Base-by-base conservation (phyloP, 352 stramenopile species). In the Globisporangium nagaii region DNA sequence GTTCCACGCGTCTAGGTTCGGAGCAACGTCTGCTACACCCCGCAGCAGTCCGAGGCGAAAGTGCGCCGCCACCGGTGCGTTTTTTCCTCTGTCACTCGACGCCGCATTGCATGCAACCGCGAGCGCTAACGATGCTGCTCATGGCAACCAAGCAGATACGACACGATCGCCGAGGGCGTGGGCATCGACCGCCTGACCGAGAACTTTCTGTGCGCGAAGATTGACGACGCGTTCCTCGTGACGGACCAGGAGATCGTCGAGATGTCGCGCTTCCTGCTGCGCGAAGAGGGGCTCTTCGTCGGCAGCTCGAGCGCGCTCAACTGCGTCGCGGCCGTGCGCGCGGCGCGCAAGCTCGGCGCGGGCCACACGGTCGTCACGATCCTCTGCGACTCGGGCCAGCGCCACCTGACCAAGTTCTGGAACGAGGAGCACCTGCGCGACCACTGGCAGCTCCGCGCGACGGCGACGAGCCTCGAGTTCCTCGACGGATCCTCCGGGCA, bases 141-240 rank as follows among this genome's bases (percentile, higher is more conserved):
- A 10, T 35, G 53, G n/a, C n/a, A n/a, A n/a, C n/a, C n/a, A 0
- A 12, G 19, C 55, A 90, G 96, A 60, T 98, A 99, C 70, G 96
- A 99, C 71, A 98, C 95, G 34, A 88, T 99, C 52, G 93, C 91
- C 2, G 97, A 99, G 73, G 97, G 97, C 24, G 97, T 99, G 39
- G 97, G 97, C 53, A 93, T 99, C 50, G 96, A 99, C 71, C 92
- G 97, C 13, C 64, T 99, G 46, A 99, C 96, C 9, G 75, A 86
- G 30, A 99, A 99, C 70, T 98, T 99, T 63, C 55, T 81, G 24
- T 73, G 86, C 10, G 96, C 95, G 11, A 72, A 88, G 30, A 86
- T 96, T 48, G 89, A 97, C 60, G 84, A 91, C 58, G 88, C 88
- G 9, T 85, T 93, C 67, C 70, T 73, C 48, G 91, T 98, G 39